These are phyloP conservation scores for Mangifera indica DNA, from an alignment of 345 rosid genomes.

Conservation along the genomic window DNA sequence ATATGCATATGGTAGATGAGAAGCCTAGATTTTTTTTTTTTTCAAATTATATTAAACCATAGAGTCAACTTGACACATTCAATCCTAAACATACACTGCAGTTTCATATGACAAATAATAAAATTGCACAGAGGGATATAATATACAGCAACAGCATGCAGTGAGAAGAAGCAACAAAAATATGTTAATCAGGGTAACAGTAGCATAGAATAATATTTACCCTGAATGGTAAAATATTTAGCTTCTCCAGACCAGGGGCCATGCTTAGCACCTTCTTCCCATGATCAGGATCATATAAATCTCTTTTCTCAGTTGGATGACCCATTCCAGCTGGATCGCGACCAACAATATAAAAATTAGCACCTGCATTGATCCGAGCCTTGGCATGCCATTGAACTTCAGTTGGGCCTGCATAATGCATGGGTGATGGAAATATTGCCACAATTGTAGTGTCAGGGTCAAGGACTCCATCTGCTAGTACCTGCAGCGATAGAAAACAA, in stretches of 20 bases:
- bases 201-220: conserved; percentile 31
- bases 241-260: conserved; percentile 98
- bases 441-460: conserved; percentile 89
- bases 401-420: conserved; percentile 99
- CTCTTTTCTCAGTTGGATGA: conserved; percentile 93
- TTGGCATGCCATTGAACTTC: conserved; percentile 99
- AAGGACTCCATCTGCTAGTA: conserved; percentile 89
- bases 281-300: conserved; percentile 91
- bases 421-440: conserved; percentile 94
- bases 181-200: not conserved
- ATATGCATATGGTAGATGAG: not conserved
- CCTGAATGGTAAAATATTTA: conserved; percentile 91
- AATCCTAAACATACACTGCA: not conserved
- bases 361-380: conserved; percentile 95
- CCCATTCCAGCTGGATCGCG: conserved; percentile 99
- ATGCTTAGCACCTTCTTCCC: conserved; percentile 95
- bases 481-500: conserved; percentile 37
- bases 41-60: not conserved
- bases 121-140: not conserved
- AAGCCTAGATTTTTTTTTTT: too few species aligned
- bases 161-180: not conserved
- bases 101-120: not conserved
- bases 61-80: not conserved
- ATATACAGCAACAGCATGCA: not conserved
- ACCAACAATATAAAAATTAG: conserved; percentile 95